Conservation (phyloP, 1,139 yeast genomes). For the Nakaseomyces sp. region DNA sequence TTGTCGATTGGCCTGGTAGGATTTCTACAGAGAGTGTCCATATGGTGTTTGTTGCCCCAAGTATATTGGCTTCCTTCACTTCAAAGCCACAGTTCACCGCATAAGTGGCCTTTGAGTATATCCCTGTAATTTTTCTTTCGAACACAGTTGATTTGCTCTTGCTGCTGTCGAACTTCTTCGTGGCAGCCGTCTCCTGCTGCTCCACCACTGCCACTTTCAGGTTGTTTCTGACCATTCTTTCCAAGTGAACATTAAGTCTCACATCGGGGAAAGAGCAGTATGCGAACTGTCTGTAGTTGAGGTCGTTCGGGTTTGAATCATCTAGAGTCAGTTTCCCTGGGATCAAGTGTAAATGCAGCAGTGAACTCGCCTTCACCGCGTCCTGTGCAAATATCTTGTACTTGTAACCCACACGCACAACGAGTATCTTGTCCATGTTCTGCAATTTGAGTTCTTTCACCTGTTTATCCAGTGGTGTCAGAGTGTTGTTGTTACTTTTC, state of each 20-base stretch:
- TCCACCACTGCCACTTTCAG: slow-evolving; percentile 79
- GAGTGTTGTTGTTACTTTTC: slow-evolving; percentile 15
- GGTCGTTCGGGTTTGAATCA: slow-evolving; percentile 37
- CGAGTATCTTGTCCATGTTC: slow-evolving; percentile 58
- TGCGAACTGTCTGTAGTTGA: slow-evolving; percentile 52
- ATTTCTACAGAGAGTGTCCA: slow-evolving; percentile 21
- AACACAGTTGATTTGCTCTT: slow-evolving; percentile 43
- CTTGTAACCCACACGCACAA: slow-evolving; percentile 86
- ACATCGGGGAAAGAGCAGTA: slow-evolving; percentile 80
- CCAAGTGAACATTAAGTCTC: slow-evolving; percentile 64
- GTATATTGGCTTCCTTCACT: slow-evolving; percentile 36
- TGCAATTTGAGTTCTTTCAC: slow-evolving; percentile 51
- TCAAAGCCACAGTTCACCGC: slow-evolving; percentile 32
- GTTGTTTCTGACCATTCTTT: slow-evolving; percentile 53
- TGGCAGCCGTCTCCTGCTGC: slow-evolving; percentile 74
- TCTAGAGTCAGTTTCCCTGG: slow-evolving; percentile 54
- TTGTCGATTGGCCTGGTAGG: slow-evolving; percentile 16
- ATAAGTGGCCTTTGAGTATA: slow-evolving; percentile 80
- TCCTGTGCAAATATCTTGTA: slow-evolving; percentile 81
- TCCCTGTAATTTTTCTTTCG: slow-evolving; percentile 57
- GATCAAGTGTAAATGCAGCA: slow-evolving; percentile 61
- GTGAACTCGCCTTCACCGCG: slow-evolving; percentile 58
- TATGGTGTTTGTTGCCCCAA: slow-evolving; percentile 25
- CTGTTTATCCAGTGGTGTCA: slow-evolving; percentile 79
- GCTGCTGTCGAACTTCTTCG: slow-evolving; percentile 39